Conservation (phyloP, 2,329 filamentous ascomycete genomes). For the Aspergillus neoniger region DNA sequence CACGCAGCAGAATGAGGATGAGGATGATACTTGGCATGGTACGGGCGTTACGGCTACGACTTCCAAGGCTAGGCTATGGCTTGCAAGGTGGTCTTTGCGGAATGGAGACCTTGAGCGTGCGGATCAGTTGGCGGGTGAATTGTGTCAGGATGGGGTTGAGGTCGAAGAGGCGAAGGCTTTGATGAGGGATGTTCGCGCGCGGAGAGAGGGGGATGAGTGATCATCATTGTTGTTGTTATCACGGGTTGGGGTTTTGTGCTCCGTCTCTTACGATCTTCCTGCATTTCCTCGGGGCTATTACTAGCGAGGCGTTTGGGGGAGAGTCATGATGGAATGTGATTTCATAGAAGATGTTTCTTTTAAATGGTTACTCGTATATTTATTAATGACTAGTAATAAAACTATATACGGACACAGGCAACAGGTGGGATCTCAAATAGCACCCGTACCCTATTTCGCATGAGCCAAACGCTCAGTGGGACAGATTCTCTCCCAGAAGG, state of each 20-base stretch:
- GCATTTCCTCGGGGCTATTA: not conserved
- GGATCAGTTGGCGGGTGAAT: conserved; percentile 79
- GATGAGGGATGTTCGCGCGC: conserved; percentile 79
- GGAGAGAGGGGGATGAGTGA: conserved; percentile 57
- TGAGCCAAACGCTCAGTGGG: conserved; percentile 18
- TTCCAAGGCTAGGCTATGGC: conserved; percentile 89
- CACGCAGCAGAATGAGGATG: conserved; percentile 41
- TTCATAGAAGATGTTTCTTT: not conserved
- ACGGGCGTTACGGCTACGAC: conserved; percentile 90
- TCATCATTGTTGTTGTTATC: not conserved
- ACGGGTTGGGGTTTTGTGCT: not conserved
- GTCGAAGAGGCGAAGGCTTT: conserved; percentile 96
- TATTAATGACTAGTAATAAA: too few species aligned
- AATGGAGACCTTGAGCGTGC: conserved; percentile 74
- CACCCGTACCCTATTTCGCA: not conserved
- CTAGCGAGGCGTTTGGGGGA: conserved; percentile 15
- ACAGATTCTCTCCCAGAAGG: conserved; percentile 19
- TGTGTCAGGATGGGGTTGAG: conserved; percentile 94
- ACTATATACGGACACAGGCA: not conserved
- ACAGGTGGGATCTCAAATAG: not conserved
- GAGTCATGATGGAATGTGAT: not conserved
- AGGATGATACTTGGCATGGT: conserved; percentile 50
- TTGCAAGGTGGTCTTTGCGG: conserved; percentile 78
- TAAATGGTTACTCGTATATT: too few species aligned
- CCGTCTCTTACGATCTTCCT: not conserved